Conservation (phyloP, 352 stramenopile species). For the Phytopythium litorale region DNA sequence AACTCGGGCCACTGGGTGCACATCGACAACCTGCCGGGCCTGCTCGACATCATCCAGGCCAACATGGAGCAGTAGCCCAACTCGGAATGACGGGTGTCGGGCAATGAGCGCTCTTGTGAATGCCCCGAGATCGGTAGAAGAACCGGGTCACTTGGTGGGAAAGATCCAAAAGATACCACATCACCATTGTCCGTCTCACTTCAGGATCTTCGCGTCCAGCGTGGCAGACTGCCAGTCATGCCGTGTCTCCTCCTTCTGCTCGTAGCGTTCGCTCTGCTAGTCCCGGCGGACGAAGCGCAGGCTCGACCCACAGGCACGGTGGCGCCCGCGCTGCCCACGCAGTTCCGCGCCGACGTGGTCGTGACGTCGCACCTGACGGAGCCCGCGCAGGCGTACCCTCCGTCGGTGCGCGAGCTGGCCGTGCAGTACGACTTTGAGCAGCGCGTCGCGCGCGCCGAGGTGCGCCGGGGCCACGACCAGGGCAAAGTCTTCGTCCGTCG, state of each 20-base stretch:
- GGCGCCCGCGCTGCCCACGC: slow-evolving; percentile 38
- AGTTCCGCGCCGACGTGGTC: slow-evolving; percentile 54
- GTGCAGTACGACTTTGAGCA: slow-evolving; percentile 66
- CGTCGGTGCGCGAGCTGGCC: slow-evolving; percentile 44
- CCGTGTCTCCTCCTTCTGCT: background rate
- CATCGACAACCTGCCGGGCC: slow-evolving; percentile 73
- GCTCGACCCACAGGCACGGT: slow-evolving; percentile 4
- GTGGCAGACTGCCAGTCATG: background rate
- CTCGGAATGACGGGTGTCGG: no score
- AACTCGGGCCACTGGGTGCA: slow-evolving; percentile 85
- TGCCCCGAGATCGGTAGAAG: background rate
- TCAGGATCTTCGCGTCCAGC: background rate
- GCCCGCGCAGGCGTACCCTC: slow-evolving; percentile 47
- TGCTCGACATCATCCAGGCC: slow-evolving; percentile 66
- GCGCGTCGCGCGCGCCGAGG: slow-evolving; percentile 51
- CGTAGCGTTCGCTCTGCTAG: slow-evolving; percentile 5
- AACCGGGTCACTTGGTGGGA: background rate
- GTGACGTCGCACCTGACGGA: slow-evolving; percentile 65
- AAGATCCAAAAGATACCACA: slow-evolving; percentile 19
- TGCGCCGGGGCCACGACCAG: slow-evolving; percentile 57
- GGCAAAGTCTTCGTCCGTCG: slow-evolving; percentile 68
- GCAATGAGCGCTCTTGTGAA: no score
- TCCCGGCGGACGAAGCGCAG: background rate
- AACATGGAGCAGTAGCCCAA: slow-evolving; percentile 22
- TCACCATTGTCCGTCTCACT: background rate